Evolutionary conservation across 768 basidiomycete genomes (phyloP).

Genomic region (Termitomyces sp.): DNA sequence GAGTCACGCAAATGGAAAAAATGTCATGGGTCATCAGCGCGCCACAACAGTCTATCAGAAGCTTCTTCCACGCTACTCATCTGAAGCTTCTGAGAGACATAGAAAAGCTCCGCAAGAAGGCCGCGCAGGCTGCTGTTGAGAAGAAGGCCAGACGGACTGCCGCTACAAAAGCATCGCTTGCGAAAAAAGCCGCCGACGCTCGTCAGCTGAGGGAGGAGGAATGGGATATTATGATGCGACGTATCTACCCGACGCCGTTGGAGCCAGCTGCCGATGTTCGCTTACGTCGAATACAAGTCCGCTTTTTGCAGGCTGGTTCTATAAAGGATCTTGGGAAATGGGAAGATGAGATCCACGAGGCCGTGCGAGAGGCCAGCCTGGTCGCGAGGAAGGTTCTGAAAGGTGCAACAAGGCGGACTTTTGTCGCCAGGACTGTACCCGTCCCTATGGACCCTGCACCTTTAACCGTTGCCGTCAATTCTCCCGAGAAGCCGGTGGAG

Average conservation of each 20-base stretch:
- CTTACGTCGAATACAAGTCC: slow-evolving; percentile 46
- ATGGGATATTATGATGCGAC: slow-evolving; percentile 55
- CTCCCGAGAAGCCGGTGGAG: slow-evolving; percentile 47
- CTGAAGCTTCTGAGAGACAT: slow-evolving; percentile 34
- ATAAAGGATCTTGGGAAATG: slow-evolving; percentile 47
- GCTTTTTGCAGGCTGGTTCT: slow-evolving; percentile 55
- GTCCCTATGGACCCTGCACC: slow-evolving; percentile 21
- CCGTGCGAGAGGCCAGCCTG: slow-evolving; percentile 50
- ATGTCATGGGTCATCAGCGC: slow-evolving; percentile 53
- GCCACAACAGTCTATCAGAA: slow-evolving; percentile 40
- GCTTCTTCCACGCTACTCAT: slow-evolving; percentile 37
- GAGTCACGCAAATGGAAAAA: slow-evolving; percentile 32
- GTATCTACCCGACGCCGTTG: slow-evolving; percentile 49
- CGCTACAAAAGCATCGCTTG: slow-evolving; percentile 48
- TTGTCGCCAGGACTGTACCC: slow-evolving; percentile 12
- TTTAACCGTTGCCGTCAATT: slow-evolving; percentile 34
- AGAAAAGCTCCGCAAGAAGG: slow-evolving; percentile 33
- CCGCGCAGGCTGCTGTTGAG: slow-evolving; percentile 24
- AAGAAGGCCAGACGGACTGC: slow-evolving; percentile 29
- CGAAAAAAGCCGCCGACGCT: slow-evolving; percentile 61
- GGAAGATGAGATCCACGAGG: slow-evolving; percentile 54
- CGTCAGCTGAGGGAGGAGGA: slow-evolving; percentile 52
- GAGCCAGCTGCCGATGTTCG: slow-evolving; percentile 42
- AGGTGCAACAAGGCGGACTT: slow-evolving; percentile 19
- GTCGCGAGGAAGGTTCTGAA: slow-evolving; percentile 39